Evolutionary conservation across 2,329 filamentous ascomycete species (phyloP).

Genomic region (Beauveria bassiana): DNA sequence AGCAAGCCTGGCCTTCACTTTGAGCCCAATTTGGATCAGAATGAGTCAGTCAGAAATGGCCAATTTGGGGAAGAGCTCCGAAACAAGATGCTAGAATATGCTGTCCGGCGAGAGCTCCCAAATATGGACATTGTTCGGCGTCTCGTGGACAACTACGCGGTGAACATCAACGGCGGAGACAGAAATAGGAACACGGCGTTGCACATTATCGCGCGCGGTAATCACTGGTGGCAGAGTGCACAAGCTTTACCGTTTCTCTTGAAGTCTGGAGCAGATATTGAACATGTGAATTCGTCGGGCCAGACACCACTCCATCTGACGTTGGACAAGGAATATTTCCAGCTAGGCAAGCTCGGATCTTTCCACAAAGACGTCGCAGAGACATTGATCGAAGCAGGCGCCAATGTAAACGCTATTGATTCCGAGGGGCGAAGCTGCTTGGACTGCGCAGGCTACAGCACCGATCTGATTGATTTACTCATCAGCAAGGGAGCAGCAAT

Average conservation of each 20-base stretch:
- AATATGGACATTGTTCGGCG: conserved; percentile 5
- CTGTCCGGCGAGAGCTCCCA: not conserved
- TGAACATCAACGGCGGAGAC: not conserved
- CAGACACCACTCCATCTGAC: conserved; percentile 13
- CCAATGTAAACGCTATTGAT: conserved; percentile 11
- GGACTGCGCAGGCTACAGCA: not conserved
- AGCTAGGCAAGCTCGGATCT: not conserved
- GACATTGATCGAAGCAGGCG: conserved; percentile 4
- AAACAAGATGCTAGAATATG: not conserved
- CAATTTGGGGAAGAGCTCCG: not conserved
- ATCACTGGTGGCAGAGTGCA: conserved; percentile 13
- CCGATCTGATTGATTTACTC: conserved; percentile 3
- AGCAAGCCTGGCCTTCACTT: not conserved
- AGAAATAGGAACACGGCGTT: not conserved
- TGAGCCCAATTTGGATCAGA: not conserved
- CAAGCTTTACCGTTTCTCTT: conserved; percentile 14
- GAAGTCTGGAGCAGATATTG: not conserved
- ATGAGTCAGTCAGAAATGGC: too few species aligned
- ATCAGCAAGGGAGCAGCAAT: conserved; percentile 3
- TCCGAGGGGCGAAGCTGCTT: conserved; percentile 11
- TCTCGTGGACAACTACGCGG: conserved; percentile 6
- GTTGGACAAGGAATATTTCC: not conserved
- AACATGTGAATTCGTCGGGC: not conserved
- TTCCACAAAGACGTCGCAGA: conserved; percentile 7
- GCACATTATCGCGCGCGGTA: not conserved